phyloP scores from a whole-genome alignment of 225 moss, liverwort and hornwort genomes.

The Sphagnum contortum region DNA sequence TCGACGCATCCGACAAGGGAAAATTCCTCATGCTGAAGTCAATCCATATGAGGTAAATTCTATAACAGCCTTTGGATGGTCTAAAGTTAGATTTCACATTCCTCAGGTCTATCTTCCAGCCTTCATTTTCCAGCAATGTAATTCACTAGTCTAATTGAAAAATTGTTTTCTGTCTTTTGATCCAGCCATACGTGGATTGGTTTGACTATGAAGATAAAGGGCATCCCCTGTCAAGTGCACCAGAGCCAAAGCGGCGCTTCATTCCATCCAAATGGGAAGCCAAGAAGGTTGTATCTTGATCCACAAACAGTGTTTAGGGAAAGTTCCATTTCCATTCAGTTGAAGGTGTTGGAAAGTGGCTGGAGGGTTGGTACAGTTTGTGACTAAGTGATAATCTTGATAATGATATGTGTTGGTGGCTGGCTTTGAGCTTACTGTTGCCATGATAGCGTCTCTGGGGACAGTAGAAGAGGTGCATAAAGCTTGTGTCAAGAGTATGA shows the following conservation, averaged over 20 bases:
- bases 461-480: no score
- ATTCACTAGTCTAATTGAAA: not conserved
- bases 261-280: slow-evolving; percentile 99
- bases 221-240: slow-evolving; percentile 74
- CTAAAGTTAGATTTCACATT: not conserved
- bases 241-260: slow-evolving; percentile 93
- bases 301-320: no score
- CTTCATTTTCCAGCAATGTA: not conserved
- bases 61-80: not conserved
- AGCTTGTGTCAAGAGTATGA: no score
- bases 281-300: slow-evolving; percentile 51
- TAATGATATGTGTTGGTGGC: no score
- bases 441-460: no score
- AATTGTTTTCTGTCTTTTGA: slow-evolving; percentile 4
- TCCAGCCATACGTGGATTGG: slow-evolving; percentile 90
- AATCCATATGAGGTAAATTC: slow-evolving; percentile 75
- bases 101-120: no score
- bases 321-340: no score
- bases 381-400: no score
- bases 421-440: no score
- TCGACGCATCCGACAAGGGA: slow-evolving; percentile 68
- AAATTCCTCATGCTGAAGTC: slow-evolving; percentile 82
- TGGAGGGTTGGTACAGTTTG: no score
- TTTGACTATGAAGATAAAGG: slow-evolving; percentile 98
- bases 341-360: no score